Base-by-base conservation (phyloP, 1,284 basidiomycete species). In the Ustilago vetiveriae region DNA sequence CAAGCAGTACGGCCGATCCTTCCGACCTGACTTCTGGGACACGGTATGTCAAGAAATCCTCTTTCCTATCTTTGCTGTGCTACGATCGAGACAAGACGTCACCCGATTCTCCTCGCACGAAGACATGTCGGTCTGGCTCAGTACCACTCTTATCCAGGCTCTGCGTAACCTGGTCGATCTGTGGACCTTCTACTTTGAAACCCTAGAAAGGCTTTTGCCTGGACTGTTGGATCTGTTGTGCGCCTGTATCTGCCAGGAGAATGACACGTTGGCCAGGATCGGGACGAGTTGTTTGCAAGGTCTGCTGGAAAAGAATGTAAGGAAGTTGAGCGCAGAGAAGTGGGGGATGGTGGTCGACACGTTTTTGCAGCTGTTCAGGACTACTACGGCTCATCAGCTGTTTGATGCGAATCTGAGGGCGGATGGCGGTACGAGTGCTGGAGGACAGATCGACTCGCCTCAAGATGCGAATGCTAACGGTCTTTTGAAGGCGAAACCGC, bases 111-210 rank as follows among this genome's bases (percentile, higher is more conserved):
- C 87, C 79, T 94, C 92, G 3, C 92, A 97, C 78, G 96, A 98
- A 81, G 96, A 98, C 77, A 96, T 98, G 93, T 96, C 93, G 76
- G 94, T 99, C 14, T 99, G 96, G 96, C 84, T 99, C 42, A 97
- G 94, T 38, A 98, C 96, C 8, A 99, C 96, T 2, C 94, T 99
- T 90, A 98, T 99, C 53, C 95, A 98, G 81, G 96, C 96, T 1
- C 86, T 99, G 54, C 88, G 96, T 30, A 92, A 98, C 83, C 86
- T 98, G 66, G 92, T 99, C 64, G 92, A 96, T 80, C 87, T 99
- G 19, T 99, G 96, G 83, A 96, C 96, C 2, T 92, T 88, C 84
- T 96, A 94, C 84, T 98, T 98, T 82, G 91, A 92, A 64, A 94
- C 90, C 11, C 83, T 99, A 73, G 92, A 95, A 78, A 87, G 90